Base-by-base conservation (phyloP, 2,329 filamentous ascomycete species). In the Coleophoma crateriformis region DNA sequence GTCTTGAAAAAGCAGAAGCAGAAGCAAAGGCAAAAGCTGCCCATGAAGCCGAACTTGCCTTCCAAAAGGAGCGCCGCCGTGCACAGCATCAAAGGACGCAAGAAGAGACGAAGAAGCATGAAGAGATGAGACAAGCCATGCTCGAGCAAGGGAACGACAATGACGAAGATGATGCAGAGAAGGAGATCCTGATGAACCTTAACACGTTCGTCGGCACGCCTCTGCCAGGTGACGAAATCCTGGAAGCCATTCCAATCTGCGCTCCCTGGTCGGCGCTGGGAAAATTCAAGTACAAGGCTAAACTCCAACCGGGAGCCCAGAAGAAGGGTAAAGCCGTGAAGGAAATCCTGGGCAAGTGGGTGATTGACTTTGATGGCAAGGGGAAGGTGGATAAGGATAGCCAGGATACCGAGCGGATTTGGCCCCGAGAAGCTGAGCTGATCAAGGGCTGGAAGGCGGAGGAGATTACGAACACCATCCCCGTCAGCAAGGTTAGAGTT, bases 281-380 rank as follows among this genome's bases (percentile, higher is more conserved):
- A 2, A 81, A 79, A 49, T 88, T 87, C 70, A 96, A 96, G 70
- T 97, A 96, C 74, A 95, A 95, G 68, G 88, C 85, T 48, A 99
- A 99, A 73, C 68, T 99, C 60, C 94, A 97, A 69, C 94, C 94
- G 0, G 94, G 94, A 0, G 71, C 83, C 0, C 78, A 85, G 55
- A 99, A 97, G 76, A 96, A 96, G 71, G 92, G 94, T 10, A 97
- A 96, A 66, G 91, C 90, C 0, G 83, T 96, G 44, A 89, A 88
- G 65, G 92, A 97, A 68, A 85, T 97, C 33, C 69, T 97, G n/a
- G 82, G 85, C 45, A 79, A 80, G 52, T 96, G 92, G 91, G 78
- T 85, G 56, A 68, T 75, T 17, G 89, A 83, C 45, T 79, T 82
- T 7, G 54, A 47, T 33, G 50, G 45, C 1, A 83, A 79, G 62